phyloP scores from a whole-genome alignment of 1,139 yeast species.

The Kurtzmaniella quercitrusa region DNA sequence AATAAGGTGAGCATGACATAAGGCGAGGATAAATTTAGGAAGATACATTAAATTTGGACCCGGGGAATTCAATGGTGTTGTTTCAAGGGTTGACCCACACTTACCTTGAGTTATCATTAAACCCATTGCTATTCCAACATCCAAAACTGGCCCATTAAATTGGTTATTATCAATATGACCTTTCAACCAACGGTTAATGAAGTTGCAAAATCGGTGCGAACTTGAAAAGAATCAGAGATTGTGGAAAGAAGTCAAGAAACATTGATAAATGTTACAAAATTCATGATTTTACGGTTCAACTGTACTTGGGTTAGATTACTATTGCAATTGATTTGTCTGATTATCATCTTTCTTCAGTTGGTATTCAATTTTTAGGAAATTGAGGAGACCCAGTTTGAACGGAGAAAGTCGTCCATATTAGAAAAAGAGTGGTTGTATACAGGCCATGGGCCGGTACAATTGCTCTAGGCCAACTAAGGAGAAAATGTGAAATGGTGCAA shows the following conservation, averaged over 20 bases:
- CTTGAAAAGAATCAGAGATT: not conserved
- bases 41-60: not conserved
- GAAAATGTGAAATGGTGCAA: not conserved
- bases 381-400: not conserved
- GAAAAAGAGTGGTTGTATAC: not conserved
- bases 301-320: not conserved
- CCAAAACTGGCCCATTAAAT: not conserved
- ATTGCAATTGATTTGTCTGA: not conserved
- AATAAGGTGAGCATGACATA: not conserved
- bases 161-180: not conserved
- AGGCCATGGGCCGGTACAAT: not conserved
- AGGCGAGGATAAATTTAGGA: not conserved
- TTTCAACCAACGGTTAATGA: not conserved
- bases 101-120: not conserved
- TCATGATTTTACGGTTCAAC: not conserved
- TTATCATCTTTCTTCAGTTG: not conserved
- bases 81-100: not conserved
- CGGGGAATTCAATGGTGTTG: not conserved
- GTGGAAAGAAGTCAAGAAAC: not conserved
- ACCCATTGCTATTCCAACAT: not conserved
- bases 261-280: not conserved
- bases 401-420: not conserved
- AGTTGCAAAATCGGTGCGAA: conserved; percentile 2
- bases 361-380: not conserved
- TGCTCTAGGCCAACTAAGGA: not conserved